phyloP scores from a whole-genome alignment of 106 monocot species.

The Allium cepa region DNA sequence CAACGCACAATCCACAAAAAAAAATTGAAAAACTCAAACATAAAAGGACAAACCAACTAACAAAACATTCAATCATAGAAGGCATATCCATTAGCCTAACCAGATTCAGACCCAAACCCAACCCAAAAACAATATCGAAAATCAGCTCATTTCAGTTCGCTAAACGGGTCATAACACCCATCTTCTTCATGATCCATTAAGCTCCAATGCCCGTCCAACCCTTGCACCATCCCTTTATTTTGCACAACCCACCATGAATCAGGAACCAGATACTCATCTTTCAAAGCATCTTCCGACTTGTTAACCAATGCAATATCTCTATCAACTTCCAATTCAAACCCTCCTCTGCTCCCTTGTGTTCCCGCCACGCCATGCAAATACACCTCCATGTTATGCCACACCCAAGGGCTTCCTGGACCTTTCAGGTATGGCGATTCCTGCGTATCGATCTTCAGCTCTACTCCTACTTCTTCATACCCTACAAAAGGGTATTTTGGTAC shows the following conservation, averaged over 20 bases:
- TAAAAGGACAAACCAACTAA: no score
- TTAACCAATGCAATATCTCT: slow-evolving; percentile 79
- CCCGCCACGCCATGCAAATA: slow-evolving; percentile 87
- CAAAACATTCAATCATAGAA: no score
- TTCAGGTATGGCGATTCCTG: slow-evolving; percentile 49
- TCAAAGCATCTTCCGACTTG: slow-evolving; percentile 52
- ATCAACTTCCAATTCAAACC: slow-evolving; percentile 55
- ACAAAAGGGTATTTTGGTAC: slow-evolving; percentile 58
- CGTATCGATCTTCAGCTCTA: slow-evolving; percentile 44
- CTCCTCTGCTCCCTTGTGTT: slow-evolving; percentile 37
- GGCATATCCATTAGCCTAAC: no score
- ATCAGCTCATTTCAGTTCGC: background rate
- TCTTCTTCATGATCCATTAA: slow-evolving; percentile 67
- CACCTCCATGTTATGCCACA: slow-evolving; percentile 74
- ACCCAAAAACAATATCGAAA: no score
- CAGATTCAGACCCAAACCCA: no score
- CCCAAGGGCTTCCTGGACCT: slow-evolving; percentile 18
- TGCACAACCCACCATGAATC: slow-evolving; percentile 71
- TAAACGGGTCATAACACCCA: background rate
- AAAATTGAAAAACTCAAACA: no score
- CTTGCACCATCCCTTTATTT: slow-evolving; percentile 84
- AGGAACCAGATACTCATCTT: slow-evolving; percentile 59
- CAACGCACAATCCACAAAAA: no score
- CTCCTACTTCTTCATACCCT: slow-evolving; percentile 64
- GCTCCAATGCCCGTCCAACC: slow-evolving; percentile 51